Conservation (phyloP, 2,329 filamentous ascomycete genomes). For the Colletotrichum tropicale region DNA sequence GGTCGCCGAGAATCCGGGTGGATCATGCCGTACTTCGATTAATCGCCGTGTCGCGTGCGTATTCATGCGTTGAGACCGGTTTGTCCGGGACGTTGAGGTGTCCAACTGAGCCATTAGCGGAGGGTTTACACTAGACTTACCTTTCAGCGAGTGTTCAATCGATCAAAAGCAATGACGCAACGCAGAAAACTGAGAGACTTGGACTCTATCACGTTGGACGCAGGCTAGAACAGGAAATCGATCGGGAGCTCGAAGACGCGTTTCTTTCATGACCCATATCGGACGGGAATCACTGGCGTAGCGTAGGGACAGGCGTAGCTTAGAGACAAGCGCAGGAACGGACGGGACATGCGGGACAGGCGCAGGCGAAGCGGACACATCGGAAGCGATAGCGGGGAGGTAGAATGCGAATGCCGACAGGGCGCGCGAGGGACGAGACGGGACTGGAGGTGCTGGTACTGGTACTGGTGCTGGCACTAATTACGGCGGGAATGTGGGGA, state of each 20-base stretch:
- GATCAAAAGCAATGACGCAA: background rate
- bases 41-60: background rate
- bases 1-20: background rate
- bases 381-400: background rate
- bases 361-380: background rate
- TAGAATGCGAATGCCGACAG: background rate
- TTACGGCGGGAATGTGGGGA: background rate
- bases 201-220: background rate
- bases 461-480: background rate
- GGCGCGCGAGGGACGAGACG: background rate
- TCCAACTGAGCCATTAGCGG: slow-evolving; percentile 9
- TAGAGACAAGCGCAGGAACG: background rate
- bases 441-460: background rate
- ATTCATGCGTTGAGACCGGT: background rate
- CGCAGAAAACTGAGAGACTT: background rate
- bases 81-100: background rate
- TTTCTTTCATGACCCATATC: background rate
- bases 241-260: background rate
- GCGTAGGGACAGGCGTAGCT: background rate
- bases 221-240: background rate
- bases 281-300: background rate
- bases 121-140: background rate
- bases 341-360: background rate
- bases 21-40: background rate
- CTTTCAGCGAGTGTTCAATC: background rate